These are phyloP conservation scores for Sambucus nigra DNA, from an alignment of 129 eudicot genomes.

Conservation along the genomic window DNA sequence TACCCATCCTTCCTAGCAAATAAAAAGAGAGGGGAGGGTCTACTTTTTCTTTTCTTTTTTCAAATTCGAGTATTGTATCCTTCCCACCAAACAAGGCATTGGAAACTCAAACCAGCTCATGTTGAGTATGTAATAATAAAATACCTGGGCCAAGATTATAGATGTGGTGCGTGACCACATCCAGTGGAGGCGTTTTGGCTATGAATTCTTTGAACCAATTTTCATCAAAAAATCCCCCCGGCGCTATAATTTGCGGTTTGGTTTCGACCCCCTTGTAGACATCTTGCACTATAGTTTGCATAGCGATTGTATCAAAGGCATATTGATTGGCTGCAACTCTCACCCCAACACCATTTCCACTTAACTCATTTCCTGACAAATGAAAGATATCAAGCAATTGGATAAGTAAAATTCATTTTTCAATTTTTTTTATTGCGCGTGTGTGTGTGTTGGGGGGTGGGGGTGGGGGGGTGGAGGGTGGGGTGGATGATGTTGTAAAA, in stretches of 20 bases:
- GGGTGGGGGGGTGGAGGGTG: too few species aligned
- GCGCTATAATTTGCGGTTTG: constrained; percentile 68
- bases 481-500: too few species aligned
- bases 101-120: background rate
- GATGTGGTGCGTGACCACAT: constrained; percentile 71
- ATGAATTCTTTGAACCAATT: constrained; percentile 64
- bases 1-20: too few species aligned
- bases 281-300: constrained; percentile 42
- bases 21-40: too few species aligned
- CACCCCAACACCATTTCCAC: constrained; percentile 75
- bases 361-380: constrained; percentile 65
- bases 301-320: constrained; percentile 41
- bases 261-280: constrained; percentile 36
- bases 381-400: background rate
- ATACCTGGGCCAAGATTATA: constrained; percentile 95
- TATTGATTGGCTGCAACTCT: constrained; percentile 63
- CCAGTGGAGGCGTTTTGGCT: constrained; percentile 35
- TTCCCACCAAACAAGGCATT: constrained; percentile 5
- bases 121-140: background rate
- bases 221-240: constrained; percentile 78
- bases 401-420: too few species aligned
- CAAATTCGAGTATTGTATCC: too few species aligned
- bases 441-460: too few species aligned
- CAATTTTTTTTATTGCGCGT: background rate
- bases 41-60: too few species aligned